Conservation (phyloP, 176 grass and related monocot species). For the Rhipidocladum racemiflorum region DNA sequence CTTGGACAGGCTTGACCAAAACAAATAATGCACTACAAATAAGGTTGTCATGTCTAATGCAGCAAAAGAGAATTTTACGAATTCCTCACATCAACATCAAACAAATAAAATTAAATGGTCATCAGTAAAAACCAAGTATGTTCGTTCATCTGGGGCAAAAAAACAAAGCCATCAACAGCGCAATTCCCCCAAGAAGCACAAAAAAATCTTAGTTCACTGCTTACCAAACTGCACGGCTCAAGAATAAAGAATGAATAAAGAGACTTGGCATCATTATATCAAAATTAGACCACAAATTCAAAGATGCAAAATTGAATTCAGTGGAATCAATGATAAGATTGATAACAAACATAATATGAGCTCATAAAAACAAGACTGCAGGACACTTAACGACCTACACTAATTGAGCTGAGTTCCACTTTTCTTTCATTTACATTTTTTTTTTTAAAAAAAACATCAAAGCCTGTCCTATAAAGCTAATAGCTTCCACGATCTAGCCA, state of each 20-base stretch:
- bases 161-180: neutral
- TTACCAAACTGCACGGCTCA: neutral
- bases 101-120: neutral
- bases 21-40: slow-evolving; percentile 1
- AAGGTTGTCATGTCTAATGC: neutral
- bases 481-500: slow-evolving; percentile 6
- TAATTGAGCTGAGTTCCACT: neutral
- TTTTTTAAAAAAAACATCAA: neutral
- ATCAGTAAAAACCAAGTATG: neutral
- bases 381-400: neutral
- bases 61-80: slow-evolving; percentile 1
- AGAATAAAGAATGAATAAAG: slow-evolving; percentile 13
- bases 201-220: neutral
- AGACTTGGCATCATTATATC: neutral
- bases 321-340: neutral
- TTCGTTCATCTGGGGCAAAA: neutral
- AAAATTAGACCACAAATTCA: neutral
- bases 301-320: neutral
- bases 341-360: neutral
- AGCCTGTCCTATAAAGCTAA: neutral
- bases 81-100: neutral
- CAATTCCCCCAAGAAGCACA: neutral
- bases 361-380: neutral
- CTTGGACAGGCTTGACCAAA: neutral
- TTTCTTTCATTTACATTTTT: slow-evolving; percentile 12